Conservation (phyloP, 169 alveolate species). For the Theileria equi region DNA sequence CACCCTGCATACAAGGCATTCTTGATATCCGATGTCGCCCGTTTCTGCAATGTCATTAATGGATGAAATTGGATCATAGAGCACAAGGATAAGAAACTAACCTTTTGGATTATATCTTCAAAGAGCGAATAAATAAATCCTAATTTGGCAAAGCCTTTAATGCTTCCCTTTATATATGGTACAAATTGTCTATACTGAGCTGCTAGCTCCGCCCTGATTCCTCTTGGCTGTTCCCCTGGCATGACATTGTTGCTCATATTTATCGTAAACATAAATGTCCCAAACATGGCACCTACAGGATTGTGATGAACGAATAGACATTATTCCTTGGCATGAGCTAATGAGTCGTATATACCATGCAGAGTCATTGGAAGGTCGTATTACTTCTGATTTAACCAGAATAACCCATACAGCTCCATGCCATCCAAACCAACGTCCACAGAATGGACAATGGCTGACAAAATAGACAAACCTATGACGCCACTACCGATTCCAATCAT, state of each 20-base stretch:
- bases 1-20: constrained; percentile 78
- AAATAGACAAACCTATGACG: constrained; percentile 37
- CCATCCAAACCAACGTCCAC: not conserved
- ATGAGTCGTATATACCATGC: not conserved
- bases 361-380: not conserved
- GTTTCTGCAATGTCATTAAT: not conserved
- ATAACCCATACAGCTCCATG: not conserved
- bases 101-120: constrained; percentile 73
- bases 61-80: not conserved
- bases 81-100: not conserved
- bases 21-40: constrained; percentile 64
- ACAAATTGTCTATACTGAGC: constrained; percentile 23
- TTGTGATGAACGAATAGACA: no score
- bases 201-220: constrained; percentile 18
- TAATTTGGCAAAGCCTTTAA: constrained; percentile 57
- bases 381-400: not conserved
- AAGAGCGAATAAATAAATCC: constrained; percentile 74
- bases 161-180: constrained; percentile 44
- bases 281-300: constrained; percentile 42
- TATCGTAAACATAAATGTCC: constrained; percentile 53
- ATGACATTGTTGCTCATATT: constrained; percentile 37
- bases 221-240: constrained; percentile 1
- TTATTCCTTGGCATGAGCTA: no score
- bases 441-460: not conserved
- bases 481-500: constrained; percentile 57